Percentiles rank a stretch among this genome's conserved stretches.
phyloP scores from a whole-genome alignment of 2,329 filamentous ascomycete species.

The Neobulgaria alba region DNA sequence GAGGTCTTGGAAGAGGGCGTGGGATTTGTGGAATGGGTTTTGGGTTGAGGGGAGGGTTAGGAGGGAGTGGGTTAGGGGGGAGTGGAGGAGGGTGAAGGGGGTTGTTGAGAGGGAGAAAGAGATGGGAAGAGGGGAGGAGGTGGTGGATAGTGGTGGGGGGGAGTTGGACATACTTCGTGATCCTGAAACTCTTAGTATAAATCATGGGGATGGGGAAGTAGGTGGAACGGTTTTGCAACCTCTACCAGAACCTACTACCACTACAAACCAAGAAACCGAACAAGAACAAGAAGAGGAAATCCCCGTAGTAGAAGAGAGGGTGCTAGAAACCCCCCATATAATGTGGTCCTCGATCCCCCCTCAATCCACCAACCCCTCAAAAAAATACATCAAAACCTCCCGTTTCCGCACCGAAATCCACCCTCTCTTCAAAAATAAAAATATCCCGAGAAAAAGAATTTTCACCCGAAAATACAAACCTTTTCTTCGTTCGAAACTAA shows the following conservation, averaged over 20 bases:
- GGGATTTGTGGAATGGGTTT: constrained; percentile 24
- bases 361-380: too few species aligned
- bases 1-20: constrained; percentile 25
- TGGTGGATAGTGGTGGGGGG: background rate
- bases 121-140: background rate
- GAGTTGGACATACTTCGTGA: background rate
- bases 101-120: background rate
- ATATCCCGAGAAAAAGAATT: background rate
- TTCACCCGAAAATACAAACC: too few species aligned
- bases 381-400: too few species aligned
- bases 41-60: constrained; percentile 21
- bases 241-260: too few species aligned
- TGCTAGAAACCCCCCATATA: background rate
- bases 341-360: too few species aligned
- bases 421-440: background rate
- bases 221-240: background rate
- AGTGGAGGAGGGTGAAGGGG: background rate
- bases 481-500: too few species aligned
- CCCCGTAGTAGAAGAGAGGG: background rate
- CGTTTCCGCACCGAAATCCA: too few species aligned
- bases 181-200: background rate
- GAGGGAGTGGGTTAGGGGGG: constrained; percentile 9
- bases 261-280: too few species aligned
- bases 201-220: background rate
- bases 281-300: background rate